Conservation (phyloP, 345 rosid genomes). For the Acer negundo region DNA sequence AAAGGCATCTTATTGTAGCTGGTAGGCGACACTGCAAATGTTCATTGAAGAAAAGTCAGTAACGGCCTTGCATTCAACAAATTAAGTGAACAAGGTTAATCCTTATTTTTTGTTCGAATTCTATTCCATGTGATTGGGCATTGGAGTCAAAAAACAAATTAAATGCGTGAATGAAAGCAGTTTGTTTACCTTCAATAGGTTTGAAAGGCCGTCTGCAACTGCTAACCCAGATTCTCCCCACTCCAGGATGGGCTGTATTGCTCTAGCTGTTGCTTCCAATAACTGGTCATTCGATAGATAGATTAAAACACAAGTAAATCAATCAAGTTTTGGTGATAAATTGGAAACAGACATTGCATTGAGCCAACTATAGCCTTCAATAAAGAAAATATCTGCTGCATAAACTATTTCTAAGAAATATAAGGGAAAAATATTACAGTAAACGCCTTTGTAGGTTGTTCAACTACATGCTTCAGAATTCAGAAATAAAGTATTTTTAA, state of each 20-base stretch:
- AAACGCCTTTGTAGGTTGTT: background rate
- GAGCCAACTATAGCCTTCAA: background rate
- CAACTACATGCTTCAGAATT: background rate
- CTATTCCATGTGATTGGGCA: background rate
- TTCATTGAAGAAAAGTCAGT: conserved; percentile 14
- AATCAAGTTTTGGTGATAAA: background rate
- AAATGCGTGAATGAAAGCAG: background rate
- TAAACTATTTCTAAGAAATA: background rate
- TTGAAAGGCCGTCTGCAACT: conserved; percentile 87
- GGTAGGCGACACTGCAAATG: conserved; percentile 87
- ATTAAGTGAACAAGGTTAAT: background rate
- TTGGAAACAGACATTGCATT: background rate
- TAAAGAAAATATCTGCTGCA: background rate
- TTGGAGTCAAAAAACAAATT: background rate
- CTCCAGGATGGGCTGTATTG: conserved; percentile 70
- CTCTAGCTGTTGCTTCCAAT: conserved; percentile 96
- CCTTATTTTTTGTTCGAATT: background rate
- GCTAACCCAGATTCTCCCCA: conserved; percentile 94
- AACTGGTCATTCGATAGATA: conserved; percentile 51
- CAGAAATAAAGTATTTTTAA: background rate
- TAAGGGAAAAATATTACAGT: background rate
- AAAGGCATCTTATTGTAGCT: conserved; percentile 78
- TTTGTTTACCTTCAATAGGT: conserved; percentile 73
- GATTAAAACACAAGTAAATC: background rate
- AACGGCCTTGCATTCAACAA: background rate